Evolutionary conservation across 306 rosid genomes (phyloP), one percentile per base, ranked within the genome.

Genomic region (Sechiopsis laciniata): DNA sequence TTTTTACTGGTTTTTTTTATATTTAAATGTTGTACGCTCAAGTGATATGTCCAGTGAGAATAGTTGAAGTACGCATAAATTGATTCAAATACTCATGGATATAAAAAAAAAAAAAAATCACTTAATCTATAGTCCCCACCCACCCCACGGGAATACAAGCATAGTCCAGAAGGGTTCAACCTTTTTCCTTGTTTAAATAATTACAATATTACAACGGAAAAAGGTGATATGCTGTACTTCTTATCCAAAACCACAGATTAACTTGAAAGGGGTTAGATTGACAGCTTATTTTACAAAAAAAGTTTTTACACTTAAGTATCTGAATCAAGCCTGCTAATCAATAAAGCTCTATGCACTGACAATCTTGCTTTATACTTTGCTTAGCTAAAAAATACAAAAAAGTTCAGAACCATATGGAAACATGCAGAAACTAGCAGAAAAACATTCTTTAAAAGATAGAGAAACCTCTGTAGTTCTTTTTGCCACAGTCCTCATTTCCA

Each of bases 401-500:
- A 17, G 53, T 42, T 66, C 53, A 66, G 6, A 19, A 65, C 24
- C 15, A 55, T 15, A 55, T 69, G n/a, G 7, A 19, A 71, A 22
- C 37, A 72, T 13, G 46, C 40, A 63, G 37, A 52, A 76, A 78
- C 16, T 61, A 66, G 16, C 35, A 45, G 35, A 8, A 66, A 19
- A 45, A 19, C 10, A 10, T 13, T 42, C 21, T 21, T 8, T 22
- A 51, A 13, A 15, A 70, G 74, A 50, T 50, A 21, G 58, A 45
- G 66, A 74, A 69, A 85, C 98, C 98, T 82, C 65, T 84, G 75
- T 91, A 91, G 54, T 87, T 80, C 67, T 16, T 55, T 75, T 81
- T 82, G 35, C 52, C 71, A 60, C 97, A 91, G 40, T 87, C 94
- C 80, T 91, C 97, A 79, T 91, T 89, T 81, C 97, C 97, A 60